A percentile compares a stretch with the other conserved stretches of the same genome.
Conservation (phyloP, 345 rosid genomes). For the Syzygium oleosum region DNA sequence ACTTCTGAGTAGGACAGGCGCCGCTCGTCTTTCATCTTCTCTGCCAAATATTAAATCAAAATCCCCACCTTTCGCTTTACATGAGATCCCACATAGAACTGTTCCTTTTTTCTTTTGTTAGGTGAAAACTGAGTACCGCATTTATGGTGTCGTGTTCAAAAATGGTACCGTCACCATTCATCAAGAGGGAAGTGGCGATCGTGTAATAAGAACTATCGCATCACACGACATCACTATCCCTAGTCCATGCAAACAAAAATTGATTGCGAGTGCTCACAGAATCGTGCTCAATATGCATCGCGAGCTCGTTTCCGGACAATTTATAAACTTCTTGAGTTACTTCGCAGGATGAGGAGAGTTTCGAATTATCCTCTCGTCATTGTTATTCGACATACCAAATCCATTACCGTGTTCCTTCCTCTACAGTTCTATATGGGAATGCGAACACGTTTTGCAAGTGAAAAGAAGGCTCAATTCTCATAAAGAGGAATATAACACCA, state of each 20-base stretch:
- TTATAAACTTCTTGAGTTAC: no score
- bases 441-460: no score
- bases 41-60: not conserved
- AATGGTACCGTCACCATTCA: not conserved
- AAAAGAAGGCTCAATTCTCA: no score
- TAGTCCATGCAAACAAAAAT: not conserved
- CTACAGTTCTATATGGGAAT: no score
- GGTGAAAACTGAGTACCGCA: not conserved
- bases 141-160: not conserved
- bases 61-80: not conserved
- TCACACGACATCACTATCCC: not conserved
- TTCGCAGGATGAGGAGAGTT: no score
- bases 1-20: not conserved
- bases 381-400: no score
- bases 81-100: not conserved
- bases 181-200: not conserved
- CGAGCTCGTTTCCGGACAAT: no score
- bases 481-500: no score
- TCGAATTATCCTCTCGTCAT: no score
- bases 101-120: no score
- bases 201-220: not conserved
- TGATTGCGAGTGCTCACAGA: not conserved
- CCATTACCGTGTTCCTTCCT: no score
- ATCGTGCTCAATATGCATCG: no score
- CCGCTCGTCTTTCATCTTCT: not conserved